These are phyloP conservation scores for Kandelia obovata DNA, from an alignment of 345 rosid genomes.

Conservation along the genomic window DNA sequence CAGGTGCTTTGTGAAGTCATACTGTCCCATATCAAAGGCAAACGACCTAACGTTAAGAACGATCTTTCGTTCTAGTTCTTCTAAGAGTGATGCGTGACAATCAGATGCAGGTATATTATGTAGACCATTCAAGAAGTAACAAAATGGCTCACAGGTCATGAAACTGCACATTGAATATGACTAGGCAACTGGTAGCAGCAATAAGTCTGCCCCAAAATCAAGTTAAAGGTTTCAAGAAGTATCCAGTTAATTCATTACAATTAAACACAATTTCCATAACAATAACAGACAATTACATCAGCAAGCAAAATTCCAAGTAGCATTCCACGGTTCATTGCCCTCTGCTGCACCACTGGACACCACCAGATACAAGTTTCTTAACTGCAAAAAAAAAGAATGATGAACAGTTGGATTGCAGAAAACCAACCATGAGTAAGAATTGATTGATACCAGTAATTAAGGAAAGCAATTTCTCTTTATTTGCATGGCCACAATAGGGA, in stretches of 20 bases:
- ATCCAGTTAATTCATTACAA: constrained; percentile 29
- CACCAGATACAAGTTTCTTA: constrained; percentile 25
- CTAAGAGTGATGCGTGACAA: neutral
- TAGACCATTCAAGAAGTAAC: no score
- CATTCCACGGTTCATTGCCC: constrained; percentile 34
- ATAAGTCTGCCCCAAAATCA: constrained; percentile 20
- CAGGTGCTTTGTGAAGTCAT: no score
- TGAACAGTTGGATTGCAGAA: neutral
- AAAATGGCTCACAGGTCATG: constrained; percentile 4
- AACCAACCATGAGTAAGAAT: neutral
- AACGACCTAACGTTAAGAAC: no score
- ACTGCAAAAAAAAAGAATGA: constrained; percentile 35
- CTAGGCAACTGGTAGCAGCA: constrained; percentile 43
- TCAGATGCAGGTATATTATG: neutral
- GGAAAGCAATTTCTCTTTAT: no score
- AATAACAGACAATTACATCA: constrained; percentile 26
- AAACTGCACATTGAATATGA: constrained; percentile 45
- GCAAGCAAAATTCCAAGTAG: constrained; percentile 35
- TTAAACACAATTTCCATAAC: constrained; percentile 19
- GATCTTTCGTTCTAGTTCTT: no score
- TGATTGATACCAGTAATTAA: no score
- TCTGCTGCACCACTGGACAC: constrained; percentile 24
- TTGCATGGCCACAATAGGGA: no score
- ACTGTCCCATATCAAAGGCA: no score
- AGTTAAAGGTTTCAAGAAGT: constrained; percentile 27